phyloP scores from a whole-genome alignment of 192 early-diverging fungal species.

The Mortierella antarctica region DNA sequence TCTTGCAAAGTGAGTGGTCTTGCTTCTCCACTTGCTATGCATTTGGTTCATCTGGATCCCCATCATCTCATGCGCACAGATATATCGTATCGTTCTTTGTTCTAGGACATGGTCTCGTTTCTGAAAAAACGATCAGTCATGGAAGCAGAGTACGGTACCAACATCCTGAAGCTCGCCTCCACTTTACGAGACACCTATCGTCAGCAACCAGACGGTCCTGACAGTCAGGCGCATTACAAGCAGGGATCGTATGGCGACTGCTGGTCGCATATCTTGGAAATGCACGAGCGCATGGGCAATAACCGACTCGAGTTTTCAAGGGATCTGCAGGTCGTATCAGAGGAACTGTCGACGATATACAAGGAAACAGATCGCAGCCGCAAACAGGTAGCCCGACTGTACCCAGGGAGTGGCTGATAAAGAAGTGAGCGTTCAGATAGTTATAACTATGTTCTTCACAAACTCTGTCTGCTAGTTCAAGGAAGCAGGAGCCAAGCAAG shows the following conservation, averaged over 20 bases:
- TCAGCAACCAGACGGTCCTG: constrained; percentile 58
- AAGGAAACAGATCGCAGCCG: constrained; percentile 85
- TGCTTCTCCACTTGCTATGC: no score
- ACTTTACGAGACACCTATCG: constrained; percentile 67
- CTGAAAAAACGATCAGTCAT: constrained; percentile 89
- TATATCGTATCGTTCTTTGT: constrained; percentile 1
- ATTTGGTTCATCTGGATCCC: not conserved
- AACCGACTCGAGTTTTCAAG: constrained; percentile 82
- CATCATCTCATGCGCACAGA: not conserved
- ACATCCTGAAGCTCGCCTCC: constrained; percentile 81
- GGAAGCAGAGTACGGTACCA: constrained; percentile 91
- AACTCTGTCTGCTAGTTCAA: constrained; percentile 67
- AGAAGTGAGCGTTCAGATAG: not conserved
- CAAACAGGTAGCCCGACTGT: constrained; percentile 69
- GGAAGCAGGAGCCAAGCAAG: constrained; percentile 80
- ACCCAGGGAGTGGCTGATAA: not conserved
- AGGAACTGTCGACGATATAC: constrained; percentile 76
- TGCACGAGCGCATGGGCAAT: constrained; percentile 88
- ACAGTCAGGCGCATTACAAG: constrained; percentile 17
- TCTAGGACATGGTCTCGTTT: constrained; percentile 78
- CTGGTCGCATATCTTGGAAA: constrained; percentile 80
- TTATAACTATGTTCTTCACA: not conserved
- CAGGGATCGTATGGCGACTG: constrained; percentile 76
- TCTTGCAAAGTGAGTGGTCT: constrained; percentile 69
- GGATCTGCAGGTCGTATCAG: constrained; percentile 78